Conservation (phyloP, 148 eudicot genomes). For the Linanthus parryae region DNA sequence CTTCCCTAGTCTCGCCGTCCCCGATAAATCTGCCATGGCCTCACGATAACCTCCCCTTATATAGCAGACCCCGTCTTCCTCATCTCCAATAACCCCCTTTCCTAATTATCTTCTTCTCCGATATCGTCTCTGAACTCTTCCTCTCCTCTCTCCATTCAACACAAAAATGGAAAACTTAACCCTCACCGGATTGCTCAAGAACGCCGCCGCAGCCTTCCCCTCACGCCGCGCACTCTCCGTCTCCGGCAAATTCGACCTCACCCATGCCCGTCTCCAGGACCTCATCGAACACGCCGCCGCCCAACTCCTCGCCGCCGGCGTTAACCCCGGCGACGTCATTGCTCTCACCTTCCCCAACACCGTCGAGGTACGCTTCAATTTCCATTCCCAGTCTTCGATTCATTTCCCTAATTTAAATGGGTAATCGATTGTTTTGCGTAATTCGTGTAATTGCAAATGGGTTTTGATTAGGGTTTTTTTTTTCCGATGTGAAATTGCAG, state of each 20-base stretch:
- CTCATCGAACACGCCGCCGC: slow-evolving; percentile 52
- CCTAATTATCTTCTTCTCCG: too few species aligned
- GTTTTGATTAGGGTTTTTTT: too few species aligned
- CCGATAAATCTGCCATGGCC: too few species aligned
- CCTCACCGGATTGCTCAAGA: slow-evolving; percentile 49
- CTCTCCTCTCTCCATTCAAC: neutral
- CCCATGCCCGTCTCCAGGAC: slow-evolving; percentile 41
- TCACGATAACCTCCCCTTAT: too few species aligned
- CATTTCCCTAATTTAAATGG: neutral
- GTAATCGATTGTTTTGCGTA: neutral
- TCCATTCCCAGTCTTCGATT: too few species aligned
- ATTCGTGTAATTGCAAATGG: neutral
- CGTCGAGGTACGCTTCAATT: too few species aligned
- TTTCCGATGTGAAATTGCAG: slow-evolving; percentile 28
- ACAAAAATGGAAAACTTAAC: slow-evolving; percentile 50
- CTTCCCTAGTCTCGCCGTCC: too few species aligned
- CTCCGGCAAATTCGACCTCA: slow-evolving; percentile 58
- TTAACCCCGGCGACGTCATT: slow-evolving; percentile 66
- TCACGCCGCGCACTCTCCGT: slow-evolving; percentile 61
- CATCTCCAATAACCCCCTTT: too few species aligned
- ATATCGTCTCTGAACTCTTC: too few species aligned
- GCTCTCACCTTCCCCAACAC: slow-evolving; percentile 95
- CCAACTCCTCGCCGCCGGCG: slow-evolving; percentile 50
- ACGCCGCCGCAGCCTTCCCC: slow-evolving; percentile 54
- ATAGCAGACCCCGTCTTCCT: too few species aligned